phyloP scores from a whole-genome alignment of 129 eudicot genomes.

The Flaveria ramosissima region DNA sequence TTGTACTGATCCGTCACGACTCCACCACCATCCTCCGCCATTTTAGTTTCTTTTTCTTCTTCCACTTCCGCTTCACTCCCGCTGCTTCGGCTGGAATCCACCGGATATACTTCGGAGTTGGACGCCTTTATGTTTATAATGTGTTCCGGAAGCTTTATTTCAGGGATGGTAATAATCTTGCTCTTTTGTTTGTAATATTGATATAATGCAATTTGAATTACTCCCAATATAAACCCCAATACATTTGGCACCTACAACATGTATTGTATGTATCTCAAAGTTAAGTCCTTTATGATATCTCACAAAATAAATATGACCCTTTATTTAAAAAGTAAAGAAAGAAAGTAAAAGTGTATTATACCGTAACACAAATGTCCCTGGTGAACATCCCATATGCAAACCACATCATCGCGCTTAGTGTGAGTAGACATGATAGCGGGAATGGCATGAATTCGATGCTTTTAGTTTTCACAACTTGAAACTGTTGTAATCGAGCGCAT shows the following conservation, averaged over 20 bases:
- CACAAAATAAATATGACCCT: background rate
- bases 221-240: slow-evolving; percentile 62
- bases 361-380: slow-evolving; percentile 62
- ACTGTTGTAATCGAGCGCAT: slow-evolving; percentile 36
- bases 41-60: slow-evolving; percentile 10
- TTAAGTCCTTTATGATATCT: background rate
- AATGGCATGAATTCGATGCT: slow-evolving; percentile 88
- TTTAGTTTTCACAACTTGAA: slow-evolving; percentile 62
- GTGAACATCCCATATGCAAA: slow-evolving; percentile 59
- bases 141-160: slow-evolving; percentile 41
- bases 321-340: background rate
- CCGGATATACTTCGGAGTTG: slow-evolving; percentile 47
- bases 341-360: slow-evolving; percentile 25
- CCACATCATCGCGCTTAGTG: slow-evolving; percentile 78
- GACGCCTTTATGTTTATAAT: slow-evolving; percentile 41
- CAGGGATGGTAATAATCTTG: slow-evolving; percentile 11
- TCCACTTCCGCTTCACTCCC: slow-evolving; percentile 20
- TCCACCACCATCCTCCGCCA: background rate
- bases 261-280: background rate
- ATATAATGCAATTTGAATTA: slow-evolving; percentile 65
- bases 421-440: slow-evolving; percentile 69
- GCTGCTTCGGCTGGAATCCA: slow-evolving; percentile 38
- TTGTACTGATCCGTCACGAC: slow-evolving; percentile 8
- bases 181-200: slow-evolving; percentile 43
- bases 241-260: slow-evolving; percentile 65